Evolutionary conservation across 805 yeast species (phyloP), one percentile per base, ranked within the genome.

Genomic region (Vanderwaltozyma tropicalis): DNA sequence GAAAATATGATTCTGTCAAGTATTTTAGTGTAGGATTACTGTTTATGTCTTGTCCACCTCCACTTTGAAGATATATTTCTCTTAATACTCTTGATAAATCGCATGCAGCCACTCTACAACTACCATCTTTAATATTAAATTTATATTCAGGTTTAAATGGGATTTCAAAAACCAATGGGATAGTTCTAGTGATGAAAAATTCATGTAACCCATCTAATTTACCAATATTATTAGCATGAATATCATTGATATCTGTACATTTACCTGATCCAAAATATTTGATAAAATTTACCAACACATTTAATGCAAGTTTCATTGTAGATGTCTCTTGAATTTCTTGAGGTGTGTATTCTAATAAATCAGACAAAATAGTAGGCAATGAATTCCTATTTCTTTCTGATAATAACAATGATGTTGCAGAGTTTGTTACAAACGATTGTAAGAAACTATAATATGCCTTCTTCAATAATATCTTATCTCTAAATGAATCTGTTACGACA

Each of bases 91-190:
- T 65, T 1, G 92, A 75, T 12, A 84, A 66, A 52, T 89, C 98
- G 46, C 76, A 74, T 1, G 86, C 78, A 28, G 83, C 69, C 41
- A 78, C 69, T 50, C 89, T 71, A 46, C 72, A 74, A 54, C 84
- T 88, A 4, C 94, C 94, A 57, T 87, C 95, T 45, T 76, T 74
- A 34, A 78, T 63, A 51, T 80, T 74, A 49, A 80, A 78, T 27
- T 68, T 71, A 34, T 57, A 57, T 24, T 71, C 71, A 26, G 78
- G 72, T 47, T 80, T 78, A 55, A 84, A 78, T n/a, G 94, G 85
- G 34, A 86, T 64, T 56, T 85, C 88, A 64, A 86, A 82, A 26
- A 79, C 68, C 38, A 84, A 62, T 35, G 79, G 71, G 3, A 87
- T 71, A 20, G 76, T 67, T 46, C 78, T 79, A 35, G 78, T 75